Base-by-base conservation (phyloP, 768 basidiomycete species). In the Tricholoma sp. region DNA sequence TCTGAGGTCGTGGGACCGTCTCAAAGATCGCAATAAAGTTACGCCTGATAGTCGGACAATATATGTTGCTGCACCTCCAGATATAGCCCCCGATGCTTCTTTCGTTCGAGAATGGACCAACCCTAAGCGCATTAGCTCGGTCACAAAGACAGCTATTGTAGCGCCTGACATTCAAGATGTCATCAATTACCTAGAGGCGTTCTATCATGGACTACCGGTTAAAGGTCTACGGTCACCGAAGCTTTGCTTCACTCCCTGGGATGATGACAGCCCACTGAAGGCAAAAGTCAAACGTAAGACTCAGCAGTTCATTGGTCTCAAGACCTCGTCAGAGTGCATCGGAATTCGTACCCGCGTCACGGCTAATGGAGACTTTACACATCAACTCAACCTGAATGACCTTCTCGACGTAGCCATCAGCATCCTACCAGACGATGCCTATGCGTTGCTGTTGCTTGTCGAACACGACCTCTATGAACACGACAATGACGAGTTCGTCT, bases 341-440 rank as follows among this genome's bases (percentile, higher is more conserved):
- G 63, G 73, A 12, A 71, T 74, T 48, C 70, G 73, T 28, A 64
- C 69, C 1, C 65, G 72, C 9, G 61, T 66, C 12, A 68, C 68
- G 4, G 49, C 48, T 12, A 69, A 70, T 39, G 56, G 59, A 0
- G 52, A 63, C 4, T 74, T 70, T 57, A 37, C 54, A 11, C 62
- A 63, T 11, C 73, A 74, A 50, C 64, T 74, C 33, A 72, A 73
- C 50, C 62, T 74, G 9, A 68, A 74, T 42, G 73, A 73, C 59
- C 61, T 73, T 9, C 67, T 74, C 20, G 73, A 74, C 18, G 68
- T 64, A 15, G 71, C 73, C 11, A 72, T 72, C 34, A 64, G 63
- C 29, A 55, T 70, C 15, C 61, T 74, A 4, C 72, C 73, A 2
- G 55, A 66, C 7, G 69, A 73, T 55, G 72, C 73, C 2, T 72